Conservation (phyloP, 305 asterid species). For the Fraxinus latifolia region DNA sequence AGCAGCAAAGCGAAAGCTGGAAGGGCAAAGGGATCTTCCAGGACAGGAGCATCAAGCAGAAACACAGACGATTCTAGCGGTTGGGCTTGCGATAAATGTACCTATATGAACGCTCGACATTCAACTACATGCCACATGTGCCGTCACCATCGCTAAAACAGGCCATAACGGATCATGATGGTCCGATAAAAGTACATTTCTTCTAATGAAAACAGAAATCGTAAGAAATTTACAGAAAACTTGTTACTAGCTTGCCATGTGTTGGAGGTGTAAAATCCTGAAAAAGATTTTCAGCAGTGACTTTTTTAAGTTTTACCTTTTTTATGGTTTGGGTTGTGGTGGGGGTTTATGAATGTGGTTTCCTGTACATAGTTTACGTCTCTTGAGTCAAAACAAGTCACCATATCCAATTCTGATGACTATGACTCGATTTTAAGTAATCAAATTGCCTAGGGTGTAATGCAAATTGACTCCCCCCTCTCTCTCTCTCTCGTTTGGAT, state of each 20-base stretch:
- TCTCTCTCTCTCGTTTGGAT: too few relatives aligned
- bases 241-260: background rate
- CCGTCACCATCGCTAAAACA: slow-evolving; percentile 43
- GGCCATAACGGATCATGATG: background rate
- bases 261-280: background rate
- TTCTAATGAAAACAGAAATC: background rate
- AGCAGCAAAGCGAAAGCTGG: slow-evolving; percentile 70
- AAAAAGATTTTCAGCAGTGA: background rate
- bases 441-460: background rate
- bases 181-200: background rate
- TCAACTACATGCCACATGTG: slow-evolving; percentile 57
- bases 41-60: slow-evolving; percentile 23
- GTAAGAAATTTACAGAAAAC: background rate
- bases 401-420: background rate
- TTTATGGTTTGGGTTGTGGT: background rate
- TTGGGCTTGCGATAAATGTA: slow-evolving; percentile 64
- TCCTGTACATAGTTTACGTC: background rate
- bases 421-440: background rate
- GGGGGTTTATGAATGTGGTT: background rate
- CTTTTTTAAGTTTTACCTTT: background rate
- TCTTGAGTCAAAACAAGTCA: background rate
- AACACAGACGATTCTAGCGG: slow-evolving; percentile 43
- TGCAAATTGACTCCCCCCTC: background rate
- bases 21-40: slow-evolving; percentile 55
- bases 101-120: slow-evolving; percentile 40